These are phyloP conservation scores for Pisolithus albus DNA, from an alignment of 768 basidiomycete species.

Conservation along the genomic window DNA sequence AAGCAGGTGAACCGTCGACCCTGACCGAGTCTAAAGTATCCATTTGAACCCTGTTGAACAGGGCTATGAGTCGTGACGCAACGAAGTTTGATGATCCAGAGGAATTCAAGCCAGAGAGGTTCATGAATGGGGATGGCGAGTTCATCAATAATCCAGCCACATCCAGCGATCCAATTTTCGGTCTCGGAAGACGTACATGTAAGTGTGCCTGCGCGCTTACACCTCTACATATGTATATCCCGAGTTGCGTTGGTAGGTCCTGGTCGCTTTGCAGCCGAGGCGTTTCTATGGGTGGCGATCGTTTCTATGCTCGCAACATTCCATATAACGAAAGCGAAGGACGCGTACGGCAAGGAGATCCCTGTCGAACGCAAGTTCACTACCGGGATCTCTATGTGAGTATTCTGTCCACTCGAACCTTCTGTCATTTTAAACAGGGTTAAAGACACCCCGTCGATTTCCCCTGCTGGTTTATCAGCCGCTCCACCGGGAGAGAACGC, in stretches of 20 bases:
- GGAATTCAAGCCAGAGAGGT: conserved; percentile 23
- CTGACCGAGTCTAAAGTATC: neutral
- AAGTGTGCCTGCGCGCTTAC: neutral
- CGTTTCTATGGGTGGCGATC: conserved; percentile 15
- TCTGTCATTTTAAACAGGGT: neutral
- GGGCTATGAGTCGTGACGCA: conserved; percentile 22
- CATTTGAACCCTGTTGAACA: neutral
- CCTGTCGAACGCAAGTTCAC: conserved; percentile 17
- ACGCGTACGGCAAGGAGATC: conserved; percentile 16
- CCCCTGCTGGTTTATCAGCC: conserved; percentile 16
- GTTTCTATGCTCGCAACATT: conserved; percentile 20
- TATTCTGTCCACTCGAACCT: neutral
- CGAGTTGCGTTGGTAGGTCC: conserved; percentile 7
- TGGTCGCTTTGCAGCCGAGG: conserved; percentile 19
- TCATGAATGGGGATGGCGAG: conserved; percentile 12
- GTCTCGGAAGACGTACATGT: conserved; percentile 22
- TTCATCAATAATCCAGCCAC: conserved; percentile 5
- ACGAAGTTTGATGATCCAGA: conserved; percentile 11
- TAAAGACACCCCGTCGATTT: conserved; percentile 17
- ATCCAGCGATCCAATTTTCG: conserved; percentile 18
- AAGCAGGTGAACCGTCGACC: neutral
- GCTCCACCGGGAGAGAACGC: conserved; percentile 6
- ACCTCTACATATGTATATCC: neutral
- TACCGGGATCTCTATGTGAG: conserved; percentile 17
- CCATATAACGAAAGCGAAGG: conserved; percentile 17